Conservation (phyloP, 2,329 filamentous ascomycete species). For the Orbilia javanica region DNA sequence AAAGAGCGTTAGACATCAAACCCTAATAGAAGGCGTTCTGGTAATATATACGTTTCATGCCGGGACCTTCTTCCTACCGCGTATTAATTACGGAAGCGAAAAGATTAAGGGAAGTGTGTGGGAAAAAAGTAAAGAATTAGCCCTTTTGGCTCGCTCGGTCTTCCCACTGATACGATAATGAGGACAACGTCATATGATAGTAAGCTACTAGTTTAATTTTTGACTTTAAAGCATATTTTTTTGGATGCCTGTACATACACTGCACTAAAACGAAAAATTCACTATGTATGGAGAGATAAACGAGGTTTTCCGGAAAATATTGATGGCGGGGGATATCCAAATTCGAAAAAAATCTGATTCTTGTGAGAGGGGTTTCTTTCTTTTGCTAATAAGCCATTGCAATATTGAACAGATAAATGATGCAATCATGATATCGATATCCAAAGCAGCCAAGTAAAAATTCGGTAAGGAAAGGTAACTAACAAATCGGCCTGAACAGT, state of each 20-base stretch:
- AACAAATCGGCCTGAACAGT: constrained; percentile 23
- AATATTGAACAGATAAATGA: constrained; percentile 29
- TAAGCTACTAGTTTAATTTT: constrained; percentile 8
- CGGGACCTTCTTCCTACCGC: constrained; percentile 20
- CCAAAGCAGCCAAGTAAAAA: constrained; percentile 19
- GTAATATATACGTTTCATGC: constrained; percentile 43
- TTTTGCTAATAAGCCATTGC: constrained; percentile 16
- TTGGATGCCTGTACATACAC: constrained; percentile 12
- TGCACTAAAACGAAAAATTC: constrained; percentile 26
- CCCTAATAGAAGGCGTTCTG: constrained; percentile 7
- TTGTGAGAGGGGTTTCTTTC: constrained; percentile 42
- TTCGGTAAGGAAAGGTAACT: neutral
- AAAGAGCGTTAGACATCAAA: constrained; percentile 29
- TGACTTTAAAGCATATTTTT: neutral
- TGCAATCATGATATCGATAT: constrained; percentile 43
- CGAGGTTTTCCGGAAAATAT: constrained; percentile 13
- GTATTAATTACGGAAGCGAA: constrained; percentile 24
- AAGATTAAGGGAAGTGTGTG: neutral
- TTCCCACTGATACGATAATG: constrained; percentile 46
- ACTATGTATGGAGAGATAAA: neutral
- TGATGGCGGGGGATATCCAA: neutral
- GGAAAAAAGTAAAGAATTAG: constrained; percentile 15
- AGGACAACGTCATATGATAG: constrained; percentile 53
- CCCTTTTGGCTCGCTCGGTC: constrained; percentile 4
- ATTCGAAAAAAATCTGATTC: constrained; percentile 21